These are phyloP conservation scores for Pichia nanzhaoensis DNA, from an alignment of 805 yeast genomes.

Conservation along the genomic window DNA sequence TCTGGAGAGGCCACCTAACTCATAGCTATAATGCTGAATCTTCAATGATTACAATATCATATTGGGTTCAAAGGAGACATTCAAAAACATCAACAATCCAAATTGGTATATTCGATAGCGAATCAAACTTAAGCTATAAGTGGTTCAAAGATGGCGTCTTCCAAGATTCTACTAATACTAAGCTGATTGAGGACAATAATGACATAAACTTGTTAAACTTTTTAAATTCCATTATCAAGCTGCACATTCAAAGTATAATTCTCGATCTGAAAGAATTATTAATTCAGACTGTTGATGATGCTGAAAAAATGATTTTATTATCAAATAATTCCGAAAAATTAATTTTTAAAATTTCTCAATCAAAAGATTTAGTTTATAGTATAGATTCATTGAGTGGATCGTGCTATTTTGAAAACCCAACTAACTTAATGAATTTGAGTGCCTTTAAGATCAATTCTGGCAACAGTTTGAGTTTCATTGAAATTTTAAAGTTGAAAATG, in stretches of 20 bases:
- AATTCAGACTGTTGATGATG: slow-evolving; percentile 23
- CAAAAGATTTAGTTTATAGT: slow-evolving; percentile 25
- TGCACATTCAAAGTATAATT: slow-evolving; percentile 35
- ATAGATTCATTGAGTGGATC: slow-evolving; percentile 35
- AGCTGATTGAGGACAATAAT: slow-evolving; percentile 30
- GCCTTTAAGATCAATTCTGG: slow-evolving; percentile 28
- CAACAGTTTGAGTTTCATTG: slow-evolving; percentile 23
- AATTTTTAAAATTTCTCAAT: slow-evolving; percentile 25
- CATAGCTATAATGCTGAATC: slow-evolving; percentile 51
- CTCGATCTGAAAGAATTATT: slow-evolving; percentile 28
- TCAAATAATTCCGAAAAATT: slow-evolving; percentile 20
- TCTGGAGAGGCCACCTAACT: slow-evolving; percentile 56
- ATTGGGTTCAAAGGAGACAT: slow-evolving; percentile 52
- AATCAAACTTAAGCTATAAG: slow-evolving; percentile 36
- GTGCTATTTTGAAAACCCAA: slow-evolving; percentile 40
- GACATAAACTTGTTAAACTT: slow-evolving; percentile 33
- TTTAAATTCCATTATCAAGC: slow-evolving; percentile 33
- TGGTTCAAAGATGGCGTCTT: slow-evolving; percentile 55
- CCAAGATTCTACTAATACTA: slow-evolving; percentile 18
- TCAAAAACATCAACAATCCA: slow-evolving; percentile 50
- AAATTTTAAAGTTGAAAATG: slow-evolving; percentile 41
- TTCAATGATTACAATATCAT: slow-evolving; percentile 48
- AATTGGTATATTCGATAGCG: slow-evolving; percentile 46
- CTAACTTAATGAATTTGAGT: slow-evolving; percentile 31
- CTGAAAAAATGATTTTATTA: slow-evolving; percentile 25